These are phyloP conservation scores for Gossypium bickii DNA, from an alignment of 345 rosid species.

Conservation along the genomic window DNA sequence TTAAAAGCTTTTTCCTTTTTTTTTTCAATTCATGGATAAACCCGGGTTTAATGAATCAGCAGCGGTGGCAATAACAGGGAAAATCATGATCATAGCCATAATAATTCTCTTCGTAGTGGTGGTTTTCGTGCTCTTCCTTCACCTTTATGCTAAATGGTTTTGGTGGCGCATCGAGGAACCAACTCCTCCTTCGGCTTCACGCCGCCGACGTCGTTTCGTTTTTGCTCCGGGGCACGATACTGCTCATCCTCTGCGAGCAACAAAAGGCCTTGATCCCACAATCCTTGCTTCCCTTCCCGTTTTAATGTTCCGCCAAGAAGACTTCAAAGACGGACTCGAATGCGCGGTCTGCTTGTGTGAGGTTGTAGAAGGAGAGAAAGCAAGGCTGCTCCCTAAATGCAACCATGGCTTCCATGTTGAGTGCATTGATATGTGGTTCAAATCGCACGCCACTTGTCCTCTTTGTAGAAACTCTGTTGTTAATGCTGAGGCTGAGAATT, in stretches of 20 bases:
- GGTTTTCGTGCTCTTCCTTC: conserved; percentile 60
- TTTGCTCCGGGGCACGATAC: conserved; percentile 61
- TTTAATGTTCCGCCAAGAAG: conserved; percentile 40
- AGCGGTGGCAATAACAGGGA: conserved; percentile 54
- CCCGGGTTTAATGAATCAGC: conserved; percentile 30
- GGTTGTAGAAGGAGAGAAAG: conserved; percentile 64
- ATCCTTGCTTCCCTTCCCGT: conserved; percentile 62
- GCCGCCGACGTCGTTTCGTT: conserved; percentile 51
- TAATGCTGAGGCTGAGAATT: conserved; percentile 23
- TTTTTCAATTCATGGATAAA: conserved; percentile 35
- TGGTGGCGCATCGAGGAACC: conserved; percentile 75
- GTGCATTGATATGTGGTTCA: conserved; percentile 98
- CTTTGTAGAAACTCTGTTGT: conserved; percentile 63
- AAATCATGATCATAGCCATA: conserved; percentile 62
- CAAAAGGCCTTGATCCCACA: conserved; percentile 50
- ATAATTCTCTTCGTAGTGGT: conserved; percentile 64
- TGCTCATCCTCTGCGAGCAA: conserved; percentile 17
- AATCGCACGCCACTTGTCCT: conserved; percentile 85
- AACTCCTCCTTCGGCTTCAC: conserved; percentile 24
- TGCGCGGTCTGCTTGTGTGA: conserved; percentile 89
- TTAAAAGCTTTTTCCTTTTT: neutral
- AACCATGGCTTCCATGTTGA: conserved; percentile 85
- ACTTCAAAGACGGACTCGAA: conserved; percentile 59
- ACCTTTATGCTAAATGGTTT: conserved; percentile 88
- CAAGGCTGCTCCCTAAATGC: conserved; percentile 72